Evolutionary conservation across 768 basidiomycete genomes (phyloP), one percentile per base, ranked within the genome.

Genomic region (Russula virescens): DNA sequence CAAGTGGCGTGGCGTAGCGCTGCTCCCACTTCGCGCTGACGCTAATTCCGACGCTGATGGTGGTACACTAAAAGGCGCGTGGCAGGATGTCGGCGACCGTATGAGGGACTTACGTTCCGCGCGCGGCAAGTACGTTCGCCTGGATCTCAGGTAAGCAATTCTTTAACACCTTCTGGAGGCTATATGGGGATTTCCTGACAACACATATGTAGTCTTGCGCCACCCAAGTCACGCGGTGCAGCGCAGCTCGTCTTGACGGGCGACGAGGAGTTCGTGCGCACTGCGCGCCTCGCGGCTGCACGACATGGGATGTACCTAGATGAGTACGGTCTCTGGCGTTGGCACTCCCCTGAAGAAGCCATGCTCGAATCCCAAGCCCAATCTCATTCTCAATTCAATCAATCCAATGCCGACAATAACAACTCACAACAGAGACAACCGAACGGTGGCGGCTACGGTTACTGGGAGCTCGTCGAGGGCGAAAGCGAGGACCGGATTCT

Each of bases 261-360:
- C 10, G 84, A 87, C 68, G 46, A 52, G 0, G 75, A 76, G 26
- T 85, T 86, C 69, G 71, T 74, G 46, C 72, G 74, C 53, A 73
- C 78, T 46, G 62, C 82, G 2, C 75, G 76, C 35, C 69, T 66
- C 23, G 73, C 74, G 43, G 88, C 87, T 0, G 56, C 68, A 7
- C 74, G 72, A 48, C 67, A 76, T 2, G 81, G 80, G 18, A 66
- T 86, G 68, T 74, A 79, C 38, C 75, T 89, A 31, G 81, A 86
- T 66, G 83, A 85, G 66, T 81, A 76, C 64, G 88, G 87, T 14
- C 73, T 89, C 4, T 89, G 88, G 88, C 75, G 72, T 54, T 86
- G 84, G 83, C 73, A 72, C 35, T 52, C 62, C 6, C 25, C 59
- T 0, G 64, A 57, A 21, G 63, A 64, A 55, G 58, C 45, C 31